Conservation (phyloP, 2,329 filamentous ascomycete genomes). For the Trichoderma atrobrunneum region DNA sequence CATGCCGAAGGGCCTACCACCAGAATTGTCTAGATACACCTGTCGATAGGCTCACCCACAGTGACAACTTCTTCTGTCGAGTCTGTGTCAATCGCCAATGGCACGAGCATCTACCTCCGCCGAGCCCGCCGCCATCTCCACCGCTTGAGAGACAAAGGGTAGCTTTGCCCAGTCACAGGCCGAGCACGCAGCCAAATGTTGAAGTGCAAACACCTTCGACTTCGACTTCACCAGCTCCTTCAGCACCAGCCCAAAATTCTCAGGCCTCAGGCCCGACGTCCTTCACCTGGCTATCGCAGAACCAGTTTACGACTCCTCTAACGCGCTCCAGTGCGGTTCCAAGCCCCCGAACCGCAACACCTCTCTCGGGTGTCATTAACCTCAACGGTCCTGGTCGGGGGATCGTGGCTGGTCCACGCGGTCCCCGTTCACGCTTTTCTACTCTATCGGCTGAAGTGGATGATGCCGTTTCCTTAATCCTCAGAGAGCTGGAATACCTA, state of each 20-base stretch:
- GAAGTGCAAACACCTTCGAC: background rate
- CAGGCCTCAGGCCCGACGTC: background rate
- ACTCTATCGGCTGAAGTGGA: conserved; percentile 12
- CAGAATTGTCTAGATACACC: conserved; percentile 4
- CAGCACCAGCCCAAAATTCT: background rate
- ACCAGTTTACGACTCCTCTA: conserved; percentile 4
- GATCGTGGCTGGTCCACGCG: background rate
- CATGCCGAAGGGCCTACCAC: conserved; percentile 15
- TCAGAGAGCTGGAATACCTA: conserved; percentile 14
- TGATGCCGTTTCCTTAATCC: conserved; percentile 1
- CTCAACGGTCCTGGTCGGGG: background rate
- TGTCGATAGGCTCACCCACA: background rate
- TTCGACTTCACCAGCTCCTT: background rate
- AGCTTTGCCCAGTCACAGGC: conserved; percentile 10
- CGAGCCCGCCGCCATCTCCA: conserved; percentile 13
- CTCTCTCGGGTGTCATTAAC: background rate
- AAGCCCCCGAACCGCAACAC: background rate
- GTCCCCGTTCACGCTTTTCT: conserved; percentile 12
- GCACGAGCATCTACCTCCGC: conserved; percentile 13
- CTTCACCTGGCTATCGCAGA: conserved; percentile 10
- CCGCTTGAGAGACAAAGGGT: conserved; percentile 12
- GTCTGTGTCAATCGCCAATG: conserved; percentile 11
- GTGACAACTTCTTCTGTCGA: conserved; percentile 10
- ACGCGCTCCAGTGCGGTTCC: background rate
- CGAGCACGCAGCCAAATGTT: background rate